These are phyloP conservation scores for Pythium vanterpoolii DNA, from an alignment of 352 stramenopile species.

Conservation along the genomic window DNA sequence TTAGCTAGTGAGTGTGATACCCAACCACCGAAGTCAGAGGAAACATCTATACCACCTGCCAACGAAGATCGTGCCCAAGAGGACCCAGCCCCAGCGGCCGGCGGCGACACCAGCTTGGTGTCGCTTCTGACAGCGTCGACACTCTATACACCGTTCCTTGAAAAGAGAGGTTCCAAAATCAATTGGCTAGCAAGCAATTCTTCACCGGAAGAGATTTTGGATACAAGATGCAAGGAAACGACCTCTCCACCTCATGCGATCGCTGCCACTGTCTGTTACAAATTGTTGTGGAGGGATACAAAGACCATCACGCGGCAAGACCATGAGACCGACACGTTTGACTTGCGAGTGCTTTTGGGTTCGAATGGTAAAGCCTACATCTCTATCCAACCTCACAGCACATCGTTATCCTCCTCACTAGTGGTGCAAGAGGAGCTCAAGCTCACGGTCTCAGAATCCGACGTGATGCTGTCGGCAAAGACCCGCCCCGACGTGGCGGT, in stretches of 20 bases:
- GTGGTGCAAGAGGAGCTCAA: neutral
- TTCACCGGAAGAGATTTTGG: neutral
- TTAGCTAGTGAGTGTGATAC: neutral
- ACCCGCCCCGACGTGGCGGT: slow-evolving; percentile 18
- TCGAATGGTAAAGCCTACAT: slow-evolving; percentile 33
- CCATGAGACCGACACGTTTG: neutral
- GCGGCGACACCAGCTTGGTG: neutral
- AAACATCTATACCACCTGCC: neutral
- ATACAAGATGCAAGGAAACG: neutral
- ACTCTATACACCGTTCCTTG: slow-evolving; percentile 16
- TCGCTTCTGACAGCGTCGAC: neutral
- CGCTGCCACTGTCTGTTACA: slow-evolving; percentile 29
- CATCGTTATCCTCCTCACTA: neutral
- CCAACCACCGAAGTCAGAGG: neutral
- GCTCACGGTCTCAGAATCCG: slow-evolving; percentile 8
- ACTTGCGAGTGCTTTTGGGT: slow-evolving; percentile 36
- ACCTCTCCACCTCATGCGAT: neutral
- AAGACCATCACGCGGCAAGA: slow-evolving; percentile 14
- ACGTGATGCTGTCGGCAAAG: slow-evolving; percentile 16
- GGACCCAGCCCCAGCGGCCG: neutral
- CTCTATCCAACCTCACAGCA: neutral
- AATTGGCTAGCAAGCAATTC: slow-evolving; percentile 13
- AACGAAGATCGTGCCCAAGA: neutral
- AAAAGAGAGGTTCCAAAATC: slow-evolving; percentile 15
- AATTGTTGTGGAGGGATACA: slow-evolving; percentile 42